phyloP scores from a whole-genome alignment of 257 asterid species.

The Penstemon eatonii region DNA sequence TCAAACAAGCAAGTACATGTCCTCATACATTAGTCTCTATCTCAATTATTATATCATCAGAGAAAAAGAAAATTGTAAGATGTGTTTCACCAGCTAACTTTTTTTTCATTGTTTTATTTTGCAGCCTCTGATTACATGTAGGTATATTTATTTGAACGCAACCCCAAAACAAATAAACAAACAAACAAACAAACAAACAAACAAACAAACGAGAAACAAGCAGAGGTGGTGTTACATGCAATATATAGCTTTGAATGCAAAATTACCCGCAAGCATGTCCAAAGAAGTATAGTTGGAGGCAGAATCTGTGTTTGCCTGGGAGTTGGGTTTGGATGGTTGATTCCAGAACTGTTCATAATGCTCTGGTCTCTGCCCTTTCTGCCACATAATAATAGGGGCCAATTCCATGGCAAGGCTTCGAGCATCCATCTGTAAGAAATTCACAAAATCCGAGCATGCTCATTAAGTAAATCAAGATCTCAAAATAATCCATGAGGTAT shows the following conservation, averaged over 20 bases:
- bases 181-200: conserved; percentile 28
- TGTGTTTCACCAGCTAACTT: background rate
- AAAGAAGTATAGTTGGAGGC: conserved; percentile 42
- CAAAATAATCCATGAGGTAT: conserved; percentile 6
- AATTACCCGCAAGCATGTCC: conserved; percentile 71
- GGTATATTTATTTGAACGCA: conserved; percentile 46
- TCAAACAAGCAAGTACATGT: background rate
- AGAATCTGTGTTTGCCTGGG: conserved; percentile 39
- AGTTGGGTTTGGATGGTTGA: conserved; percentile 44
- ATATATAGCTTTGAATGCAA: conserved; percentile 18
- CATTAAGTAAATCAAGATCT: conserved; percentile 8
- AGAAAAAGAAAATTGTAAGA: no score
- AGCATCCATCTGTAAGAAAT: conserved; percentile 76
- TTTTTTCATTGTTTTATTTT: background rate
- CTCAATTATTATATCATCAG: no score
- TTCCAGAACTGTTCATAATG: conserved; percentile 62
- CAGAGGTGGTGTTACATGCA: background rate
- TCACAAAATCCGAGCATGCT: conserved; percentile 21
- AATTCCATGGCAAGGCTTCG: conserved; percentile 86
- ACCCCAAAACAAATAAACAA: conserved; percentile 82
- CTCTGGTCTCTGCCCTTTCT: conserved; percentile 60
- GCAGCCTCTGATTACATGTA: background rate
- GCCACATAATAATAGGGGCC: conserved; percentile 91
- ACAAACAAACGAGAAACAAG: background rate
- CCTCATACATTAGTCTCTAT: background rate